Percentiles rank a stretch among this genome's conserved stretches.
Conservation (phyloP, 148 eudicot species). For the Persicaria tinctoria region DNA sequence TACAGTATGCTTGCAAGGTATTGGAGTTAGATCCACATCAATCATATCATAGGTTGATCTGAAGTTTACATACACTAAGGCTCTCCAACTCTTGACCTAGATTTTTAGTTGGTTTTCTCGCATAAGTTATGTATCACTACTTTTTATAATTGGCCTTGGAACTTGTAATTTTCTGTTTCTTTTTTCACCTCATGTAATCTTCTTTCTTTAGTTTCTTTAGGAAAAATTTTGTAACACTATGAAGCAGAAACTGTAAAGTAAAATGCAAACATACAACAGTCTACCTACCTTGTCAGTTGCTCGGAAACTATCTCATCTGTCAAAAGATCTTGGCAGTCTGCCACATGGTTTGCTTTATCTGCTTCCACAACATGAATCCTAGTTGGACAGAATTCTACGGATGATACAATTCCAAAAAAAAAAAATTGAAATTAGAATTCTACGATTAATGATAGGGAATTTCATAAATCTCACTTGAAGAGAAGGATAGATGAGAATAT, state of each 20-base stretch:
- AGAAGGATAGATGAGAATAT: neutral
- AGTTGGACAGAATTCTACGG: slow-evolving; percentile 15
- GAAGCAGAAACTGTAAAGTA: neutral
- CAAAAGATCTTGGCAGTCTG: slow-evolving; percentile 38
- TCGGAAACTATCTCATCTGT: slow-evolving; percentile 91
- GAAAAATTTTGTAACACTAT: neutral
- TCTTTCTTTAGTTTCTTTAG: neutral
- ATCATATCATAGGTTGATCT: neutral
- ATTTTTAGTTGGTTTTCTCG: neutral
- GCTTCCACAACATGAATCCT: neutral
- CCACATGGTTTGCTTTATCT: slow-evolving; percentile 16
- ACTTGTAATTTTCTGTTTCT: neutral
- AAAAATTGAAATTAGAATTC: neutral
- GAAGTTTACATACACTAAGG: neutral
- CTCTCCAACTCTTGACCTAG: neutral
- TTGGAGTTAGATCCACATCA: neutral
- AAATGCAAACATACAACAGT: neutral
- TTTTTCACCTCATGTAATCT: neutral
- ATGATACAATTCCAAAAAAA: neutral
- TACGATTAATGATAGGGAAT: neutral
- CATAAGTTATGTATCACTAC: neutral
- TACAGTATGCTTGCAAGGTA: neutral
- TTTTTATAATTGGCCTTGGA: neutral
- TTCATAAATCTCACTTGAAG: neutral
- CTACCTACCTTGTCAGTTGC: slow-evolving; percentile 74